Evolutionary conservation across 352 stramenopile genomes (phyloP), one percentile per base, ranked within the genome.

Genomic region (Phytophthora pisi): DNA sequence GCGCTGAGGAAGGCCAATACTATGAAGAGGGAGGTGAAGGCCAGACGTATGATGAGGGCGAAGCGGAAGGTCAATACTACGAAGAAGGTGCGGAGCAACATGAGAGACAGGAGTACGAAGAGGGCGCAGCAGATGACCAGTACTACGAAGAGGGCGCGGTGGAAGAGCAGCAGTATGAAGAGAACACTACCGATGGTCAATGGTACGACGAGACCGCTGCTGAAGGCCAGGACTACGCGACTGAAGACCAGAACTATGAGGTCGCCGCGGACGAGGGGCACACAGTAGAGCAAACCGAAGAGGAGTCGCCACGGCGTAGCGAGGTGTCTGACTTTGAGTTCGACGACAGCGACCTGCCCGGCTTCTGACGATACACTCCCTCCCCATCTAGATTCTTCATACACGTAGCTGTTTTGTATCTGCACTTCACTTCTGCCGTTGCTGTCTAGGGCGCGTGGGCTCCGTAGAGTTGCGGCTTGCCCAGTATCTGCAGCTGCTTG

Each of bases 331-430:
- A 88, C 49, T 78, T 79, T 61, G 72, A 83, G 43, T 79, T 81
- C 49, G 82, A 92, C 43, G 82, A 91, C 70, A 84, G 74, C 49
- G 81, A 91, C 57, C 63, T 93, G 50, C 79, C 82, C 18, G 61
- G 46, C n/a, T 84, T 84, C 36, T 87, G 61, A 74, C 7, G 31
- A 26, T 42, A 38, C 16, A 34, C 28, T 1, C 28, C 8, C 28
- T 34, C 18, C n/a, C 20, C 38, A 64, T 51, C 38, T 64, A 62
- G 57, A 34, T 26, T 54, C 4, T 52, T 43, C 66, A 54, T 49
- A 34, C 28, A 34, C 28, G 28, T 34, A 67, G 23, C n/a, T 58
- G 30, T 58, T 10, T 57, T 57, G 31, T 65, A 70, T 59, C 42
- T 64, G 2, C 26, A 43, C 26, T 24, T 38, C 26, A 43, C 26